Evolutionary conservation across 345 rosid genomes (phyloP).

Genomic region (Hevea brasiliensis): DNA sequence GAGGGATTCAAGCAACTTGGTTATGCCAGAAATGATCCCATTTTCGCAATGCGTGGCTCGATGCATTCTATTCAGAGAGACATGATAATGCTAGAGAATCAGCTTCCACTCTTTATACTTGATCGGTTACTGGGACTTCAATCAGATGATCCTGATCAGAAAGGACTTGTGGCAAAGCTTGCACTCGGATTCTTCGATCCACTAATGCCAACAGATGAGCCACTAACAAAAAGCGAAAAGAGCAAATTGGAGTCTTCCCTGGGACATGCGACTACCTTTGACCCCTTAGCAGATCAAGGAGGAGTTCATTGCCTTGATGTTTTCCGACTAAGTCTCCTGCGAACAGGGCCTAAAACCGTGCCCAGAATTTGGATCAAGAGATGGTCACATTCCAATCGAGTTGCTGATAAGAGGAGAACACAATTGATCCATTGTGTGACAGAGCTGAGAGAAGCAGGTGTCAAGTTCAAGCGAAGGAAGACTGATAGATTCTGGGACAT

Average conservation of each 20-base stretch:
- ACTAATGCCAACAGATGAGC: constrained; percentile 84
- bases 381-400: constrained; percentile 53
- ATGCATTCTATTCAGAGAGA: constrained; percentile 91
- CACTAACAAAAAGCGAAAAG: constrained; percentile 55
- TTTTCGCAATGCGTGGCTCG: constrained; percentile 79
- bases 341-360: constrained; percentile 54
- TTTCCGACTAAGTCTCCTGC: constrained; percentile 62
- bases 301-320: constrained; percentile 84
- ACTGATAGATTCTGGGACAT: constrained; percentile 92
- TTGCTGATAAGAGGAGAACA: constrained; percentile 75
- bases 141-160: constrained; percentile 49
- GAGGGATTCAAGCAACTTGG: constrained; percentile 68
- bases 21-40: constrained; percentile 74
- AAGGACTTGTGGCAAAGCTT: constrained; percentile 62
- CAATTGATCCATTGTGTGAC: constrained; percentile 80
- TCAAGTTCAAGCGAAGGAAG: constrained; percentile 66
- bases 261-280: constrained; percentile 40
- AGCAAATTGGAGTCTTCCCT: constrained; percentile 51
- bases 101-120: constrained; percentile 69
- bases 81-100: constrained; percentile 90
- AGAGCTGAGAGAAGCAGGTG: constrained; percentile 72
- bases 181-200: constrained; percentile 81
- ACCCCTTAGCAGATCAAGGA: constrained; percentile 60
- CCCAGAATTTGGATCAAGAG: constrained; percentile 54
- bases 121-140: constrained; percentile 70